A percentile compares a stretch with the other conserved stretches of the same genome.
Evolutionary conservation across 225 moss, liverwort and hornwort genomes (phyloP).

Genomic region (Physcomitrellopsis africana): DNA sequence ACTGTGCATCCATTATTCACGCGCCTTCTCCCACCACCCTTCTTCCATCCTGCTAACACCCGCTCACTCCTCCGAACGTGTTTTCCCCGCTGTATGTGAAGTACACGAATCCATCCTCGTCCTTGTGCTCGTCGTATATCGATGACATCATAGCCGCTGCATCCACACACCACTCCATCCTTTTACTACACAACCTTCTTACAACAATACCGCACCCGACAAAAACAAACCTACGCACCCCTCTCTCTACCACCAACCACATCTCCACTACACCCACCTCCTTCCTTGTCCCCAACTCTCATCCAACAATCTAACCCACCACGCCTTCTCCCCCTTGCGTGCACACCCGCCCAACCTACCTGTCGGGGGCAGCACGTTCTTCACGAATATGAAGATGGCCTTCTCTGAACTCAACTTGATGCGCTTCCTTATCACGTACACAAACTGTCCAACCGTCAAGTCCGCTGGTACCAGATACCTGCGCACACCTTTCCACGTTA

Average conservation of each 20-base stretch:
- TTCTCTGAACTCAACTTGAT: constrained; percentile 67
- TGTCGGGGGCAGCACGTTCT: constrained; percentile 63
- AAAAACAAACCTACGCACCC: background rate
- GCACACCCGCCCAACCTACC: constrained; percentile 11
- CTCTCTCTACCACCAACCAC: too few relatives aligned
- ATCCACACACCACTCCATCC: background rate
- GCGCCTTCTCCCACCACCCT: too few relatives aligned
- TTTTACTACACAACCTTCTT: too few relatives aligned
- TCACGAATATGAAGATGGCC: constrained; percentile 71
- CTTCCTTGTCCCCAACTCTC: too few relatives aligned
- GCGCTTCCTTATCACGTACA: constrained; percentile 67
- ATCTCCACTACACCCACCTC: too few relatives aligned
- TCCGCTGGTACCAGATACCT: constrained; percentile 67
- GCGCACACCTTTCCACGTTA: background rate
- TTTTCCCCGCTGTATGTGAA: constrained; percentile 72
- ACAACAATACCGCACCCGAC: too few relatives aligned
- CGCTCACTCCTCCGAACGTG: constrained; percentile 49
- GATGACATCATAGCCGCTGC: constrained; percentile 69
- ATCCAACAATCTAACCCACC: too few relatives aligned
- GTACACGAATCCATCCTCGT: constrained; percentile 70
- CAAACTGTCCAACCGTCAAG: constrained; percentile 73
- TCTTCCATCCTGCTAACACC: constrained; percentile 20
- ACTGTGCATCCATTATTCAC: too few relatives aligned
- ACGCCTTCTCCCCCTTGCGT: too few relatives aligned
- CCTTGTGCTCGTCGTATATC: constrained; percentile 68